Evolutionary conservation across 805 yeast species (phyloP).

Genomic region (Sugiyamaella valdiviana): DNA sequence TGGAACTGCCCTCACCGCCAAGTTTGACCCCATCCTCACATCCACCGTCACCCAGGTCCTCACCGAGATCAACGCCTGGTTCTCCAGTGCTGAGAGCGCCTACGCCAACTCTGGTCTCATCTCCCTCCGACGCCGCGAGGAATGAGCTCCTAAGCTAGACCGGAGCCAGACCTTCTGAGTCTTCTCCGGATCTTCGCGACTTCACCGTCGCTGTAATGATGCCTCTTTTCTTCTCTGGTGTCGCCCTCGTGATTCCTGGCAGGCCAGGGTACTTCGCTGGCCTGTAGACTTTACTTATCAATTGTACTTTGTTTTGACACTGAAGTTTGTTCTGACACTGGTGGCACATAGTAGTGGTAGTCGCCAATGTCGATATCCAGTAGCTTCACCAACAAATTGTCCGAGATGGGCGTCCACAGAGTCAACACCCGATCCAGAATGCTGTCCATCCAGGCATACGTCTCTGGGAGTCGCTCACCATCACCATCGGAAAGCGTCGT

Average conservation of each 20-base stretch:
- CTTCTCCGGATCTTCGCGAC: too few relatives aligned
- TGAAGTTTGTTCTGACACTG: neutral
- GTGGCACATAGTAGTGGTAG: neutral
- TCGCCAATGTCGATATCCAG: neutral
- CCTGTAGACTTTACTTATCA: neutral
- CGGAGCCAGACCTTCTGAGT: too few relatives aligned
- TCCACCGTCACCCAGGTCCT: conserved; percentile 3
- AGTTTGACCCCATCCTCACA: conserved; percentile 2
- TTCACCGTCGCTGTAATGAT: too few relatives aligned
- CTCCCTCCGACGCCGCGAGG: too few relatives aligned
- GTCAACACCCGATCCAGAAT: neutral
- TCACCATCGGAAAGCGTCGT: neutral
- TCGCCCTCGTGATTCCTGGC: too few relatives aligned
- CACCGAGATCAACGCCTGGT: conserved; percentile 11
- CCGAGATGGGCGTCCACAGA: neutral
- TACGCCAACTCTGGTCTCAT: conserved; percentile 2
- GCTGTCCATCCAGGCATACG: neutral
- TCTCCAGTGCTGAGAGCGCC: conserved; percentile 1
- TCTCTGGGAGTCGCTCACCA: neutral
- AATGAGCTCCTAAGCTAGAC: too few relatives aligned
- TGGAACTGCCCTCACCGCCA: conserved; percentile 5
- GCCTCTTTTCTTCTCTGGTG: too few relatives aligned
- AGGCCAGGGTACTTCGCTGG: too few relatives aligned
- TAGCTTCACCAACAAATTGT: neutral
- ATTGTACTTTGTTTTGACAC: neutral